Evolutionary conservation across 139 green algal species (phyloP).

Genomic region (Yamagishiella unicocca): DNA sequence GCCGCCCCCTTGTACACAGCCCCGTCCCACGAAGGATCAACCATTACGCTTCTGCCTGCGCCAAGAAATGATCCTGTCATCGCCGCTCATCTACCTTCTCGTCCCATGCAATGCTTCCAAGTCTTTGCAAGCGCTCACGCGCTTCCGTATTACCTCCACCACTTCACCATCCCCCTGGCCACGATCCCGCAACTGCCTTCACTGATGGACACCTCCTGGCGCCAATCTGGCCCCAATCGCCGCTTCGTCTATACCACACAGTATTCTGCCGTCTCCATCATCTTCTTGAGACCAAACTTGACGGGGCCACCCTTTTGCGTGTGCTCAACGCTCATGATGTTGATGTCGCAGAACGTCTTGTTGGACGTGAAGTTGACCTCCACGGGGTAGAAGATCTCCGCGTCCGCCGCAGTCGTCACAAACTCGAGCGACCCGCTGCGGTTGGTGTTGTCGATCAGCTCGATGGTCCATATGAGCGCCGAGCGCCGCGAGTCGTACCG

Average conservation of each 20-base stretch:
- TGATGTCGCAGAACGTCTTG: constrained; percentile 87
- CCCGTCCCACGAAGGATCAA: too few species aligned
- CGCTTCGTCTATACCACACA: constrained; percentile 62
- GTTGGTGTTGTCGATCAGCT: constrained; percentile 95
- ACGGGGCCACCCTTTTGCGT: constrained; percentile 68
- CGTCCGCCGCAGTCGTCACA: constrained; percentile 84
- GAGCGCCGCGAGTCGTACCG: constrained; percentile 81
- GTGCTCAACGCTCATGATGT: constrained; percentile 71
- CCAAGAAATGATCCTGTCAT: too few species aligned
- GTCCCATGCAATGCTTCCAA: too few species aligned
- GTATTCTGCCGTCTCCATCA: constrained; percentile 76
- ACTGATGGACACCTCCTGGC: too few species aligned
- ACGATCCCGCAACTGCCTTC: too few species aligned
- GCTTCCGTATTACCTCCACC: too few species aligned
- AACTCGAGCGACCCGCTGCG: constrained; percentile 94
- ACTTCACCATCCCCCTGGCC: too few species aligned
- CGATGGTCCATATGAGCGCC: constrained; percentile 89
- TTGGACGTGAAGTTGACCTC: constrained; percentile 84
- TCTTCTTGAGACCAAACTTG: constrained; percentile 76
- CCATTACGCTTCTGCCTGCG: too few species aligned
- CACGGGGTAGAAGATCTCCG: constrained; percentile 95
- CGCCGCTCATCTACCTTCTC: too few species aligned
- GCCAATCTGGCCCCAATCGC: too few species aligned
- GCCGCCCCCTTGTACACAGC: too few species aligned
- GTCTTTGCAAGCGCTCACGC: too few species aligned